Evolutionary conservation across 805 yeast species (phyloP).

Genomic region (Grigorovia yakushimaensis): DNA sequence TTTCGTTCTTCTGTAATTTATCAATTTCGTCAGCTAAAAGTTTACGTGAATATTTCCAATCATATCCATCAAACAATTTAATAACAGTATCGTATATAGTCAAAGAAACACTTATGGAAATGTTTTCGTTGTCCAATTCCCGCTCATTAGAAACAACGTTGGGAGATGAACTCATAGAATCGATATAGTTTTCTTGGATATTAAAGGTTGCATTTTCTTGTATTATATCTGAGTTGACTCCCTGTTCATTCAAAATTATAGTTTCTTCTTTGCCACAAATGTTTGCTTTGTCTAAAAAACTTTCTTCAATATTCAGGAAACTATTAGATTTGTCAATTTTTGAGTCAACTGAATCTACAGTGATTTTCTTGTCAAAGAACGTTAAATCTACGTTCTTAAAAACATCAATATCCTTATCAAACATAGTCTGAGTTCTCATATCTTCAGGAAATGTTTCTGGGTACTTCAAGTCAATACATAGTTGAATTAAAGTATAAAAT

Average conservation of each 20-base stretch:
- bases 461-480: conserved; percentile 61
- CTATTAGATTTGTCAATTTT: background rate
- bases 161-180: background rate
- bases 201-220: background rate
- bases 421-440: conserved; percentile 40
- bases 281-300: conserved; percentile 9
- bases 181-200: background rate
- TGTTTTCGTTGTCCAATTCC: background rate
- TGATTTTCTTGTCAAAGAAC: conserved; percentile 13
- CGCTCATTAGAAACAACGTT: background rate
- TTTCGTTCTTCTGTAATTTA: conserved; percentile 18
- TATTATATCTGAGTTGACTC: background rate
- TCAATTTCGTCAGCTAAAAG: conserved; percentile 57
- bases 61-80: conserved; percentile 79
- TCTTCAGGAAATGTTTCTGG: conserved; percentile 53
- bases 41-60: conserved; percentile 72
- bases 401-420: conserved; percentile 29
- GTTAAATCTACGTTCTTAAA: conserved; percentile 32
- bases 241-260: background rate
- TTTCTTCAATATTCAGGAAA: conserved; percentile 8
- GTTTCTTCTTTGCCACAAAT: background rate
- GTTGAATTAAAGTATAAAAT: conserved; percentile 55
- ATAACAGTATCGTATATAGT: conserved; percentile 23
- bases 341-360: background rate
- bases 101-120: background rate